phyloP scores from a whole-genome alignment of 1,284 basidiomycete genomes.

The Phellopilus nigrolimitatus region DNA sequence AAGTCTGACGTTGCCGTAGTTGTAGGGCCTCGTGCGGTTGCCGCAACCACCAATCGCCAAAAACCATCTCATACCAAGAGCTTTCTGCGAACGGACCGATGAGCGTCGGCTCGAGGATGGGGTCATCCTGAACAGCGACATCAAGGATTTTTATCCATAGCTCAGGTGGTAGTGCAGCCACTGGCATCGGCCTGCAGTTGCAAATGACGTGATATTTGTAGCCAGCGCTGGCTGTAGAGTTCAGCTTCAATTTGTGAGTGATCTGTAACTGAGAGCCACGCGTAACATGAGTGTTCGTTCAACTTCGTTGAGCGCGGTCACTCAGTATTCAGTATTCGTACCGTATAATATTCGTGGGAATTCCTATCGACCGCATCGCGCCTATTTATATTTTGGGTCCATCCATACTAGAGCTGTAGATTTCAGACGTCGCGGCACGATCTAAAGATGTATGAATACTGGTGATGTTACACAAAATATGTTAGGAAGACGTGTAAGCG shows the following conservation, averaged over 20 bases:
- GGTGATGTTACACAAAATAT: neutral
- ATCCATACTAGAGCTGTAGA: too few species aligned
- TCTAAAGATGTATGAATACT: too few species aligned
- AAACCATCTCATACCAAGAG: slow-evolving; percentile 51
- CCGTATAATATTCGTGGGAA: too few species aligned
- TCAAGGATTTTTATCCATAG: slow-evolving; percentile 65
- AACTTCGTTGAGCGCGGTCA: too few species aligned
- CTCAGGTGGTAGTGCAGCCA: slow-evolving; percentile 51
- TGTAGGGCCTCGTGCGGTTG: slow-evolving; percentile 53
- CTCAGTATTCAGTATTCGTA: too few species aligned
- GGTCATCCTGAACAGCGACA: slow-evolving; percentile 59
- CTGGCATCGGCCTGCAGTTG: slow-evolving; percentile 6
- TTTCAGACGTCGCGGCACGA: too few species aligned
- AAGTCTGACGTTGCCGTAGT: slow-evolving; percentile 50
- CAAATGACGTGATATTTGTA: neutral
- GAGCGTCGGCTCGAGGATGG: slow-evolving; percentile 51
- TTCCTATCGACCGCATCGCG: too few species aligned
- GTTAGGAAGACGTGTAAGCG: neutral
- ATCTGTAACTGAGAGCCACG: too few species aligned
- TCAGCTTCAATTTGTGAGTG: too few species aligned
- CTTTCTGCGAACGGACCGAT: slow-evolving; percentile 46
- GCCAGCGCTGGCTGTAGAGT: neutral
- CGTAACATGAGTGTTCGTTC: too few species aligned
- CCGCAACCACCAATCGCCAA: slow-evolving; percentile 50
- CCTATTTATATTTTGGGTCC: too few species aligned